Base-by-base conservation (phyloP, 371 early-diverging fungal genomes). In the Mortierella sp. region DNA sequence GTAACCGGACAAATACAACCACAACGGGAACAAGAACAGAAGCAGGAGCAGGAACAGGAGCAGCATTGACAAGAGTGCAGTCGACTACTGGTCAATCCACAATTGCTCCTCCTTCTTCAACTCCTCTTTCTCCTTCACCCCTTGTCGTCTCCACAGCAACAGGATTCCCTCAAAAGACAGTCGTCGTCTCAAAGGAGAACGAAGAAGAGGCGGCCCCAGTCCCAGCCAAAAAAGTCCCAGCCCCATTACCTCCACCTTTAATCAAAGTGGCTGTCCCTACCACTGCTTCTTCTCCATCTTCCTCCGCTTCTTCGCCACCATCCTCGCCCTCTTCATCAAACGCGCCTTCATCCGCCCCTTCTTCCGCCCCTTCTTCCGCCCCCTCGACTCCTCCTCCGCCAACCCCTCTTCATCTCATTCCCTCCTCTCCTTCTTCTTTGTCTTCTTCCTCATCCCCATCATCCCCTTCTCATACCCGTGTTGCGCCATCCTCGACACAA, bases 401-500 rank as follows among this genome's bases (percentile, higher is more conserved):
- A 0, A 31, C 29, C 9, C 34, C 39, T 13, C 34, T 34, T 58
- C 31, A 31, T 19, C 19, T 47, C 34, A 61, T 67, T 37, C 34
- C 67, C 7, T 71, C 68, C 10, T n/a, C 66, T 16, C 39, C 63
- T 8, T 16, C 53, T 31, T 34, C 63, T 8, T 47, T 50, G 4
- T 19, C 50, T 4, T 5, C 44, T 24, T 22, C 29, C 10, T 16
- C 58, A 4, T 48, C 64, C 13, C 40, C 61, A n/a, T 58, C 44
- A 7, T 31, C 39, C 22, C 29, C 26, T 14, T 61, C 39, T 55
- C 64, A 41, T 40, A 41, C 44, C 44, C 73, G 53, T 45, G 48
- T 64, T 22, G 65, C 58, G 7, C 29, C 71, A 22, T 61, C 61
- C 31, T 73, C 64, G 16, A 24, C 11, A 41, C 53, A 61, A 61